These are phyloP conservation scores for Verticillium klebahnii DNA, from an alignment of 2,329 filamentous ascomycete genomes.

Conservation along the genomic window DNA sequence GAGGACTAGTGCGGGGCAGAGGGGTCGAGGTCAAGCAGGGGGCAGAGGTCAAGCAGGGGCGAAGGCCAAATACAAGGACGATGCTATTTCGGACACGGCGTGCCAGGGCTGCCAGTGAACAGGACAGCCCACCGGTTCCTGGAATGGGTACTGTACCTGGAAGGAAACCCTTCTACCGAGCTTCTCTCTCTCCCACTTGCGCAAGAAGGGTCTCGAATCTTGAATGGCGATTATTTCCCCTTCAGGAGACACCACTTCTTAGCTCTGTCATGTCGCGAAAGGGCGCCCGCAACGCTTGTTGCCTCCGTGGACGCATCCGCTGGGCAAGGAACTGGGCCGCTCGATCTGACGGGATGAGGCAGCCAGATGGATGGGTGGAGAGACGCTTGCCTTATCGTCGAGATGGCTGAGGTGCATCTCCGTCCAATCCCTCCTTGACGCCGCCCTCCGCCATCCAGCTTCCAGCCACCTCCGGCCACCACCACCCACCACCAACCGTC, in stretches of 20 bases:
- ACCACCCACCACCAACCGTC: neutral
- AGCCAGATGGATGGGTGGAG: neutral
- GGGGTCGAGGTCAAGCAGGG: neutral
- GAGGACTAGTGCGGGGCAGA: neutral
- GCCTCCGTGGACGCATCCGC: neutral
- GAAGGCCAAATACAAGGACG: neutral
- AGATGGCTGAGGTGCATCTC: neutral
- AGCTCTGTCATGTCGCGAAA: neutral
- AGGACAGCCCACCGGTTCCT: neutral
- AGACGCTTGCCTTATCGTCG: neutral
- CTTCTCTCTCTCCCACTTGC: neutral
- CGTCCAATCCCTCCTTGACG: neutral
- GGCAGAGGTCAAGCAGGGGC: neutral
- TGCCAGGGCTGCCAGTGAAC: neutral
- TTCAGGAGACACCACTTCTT: neutral
- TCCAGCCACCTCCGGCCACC: neutral
- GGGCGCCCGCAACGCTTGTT: neutral
- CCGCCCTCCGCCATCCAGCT: neutral
- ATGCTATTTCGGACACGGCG: neutral
- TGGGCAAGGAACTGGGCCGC: neutral
- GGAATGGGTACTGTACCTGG: neutral
- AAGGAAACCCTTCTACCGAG: neutral
- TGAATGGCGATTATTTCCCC: neutral
- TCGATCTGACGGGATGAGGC: neutral
- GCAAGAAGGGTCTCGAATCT: neutral